Conservation (phyloP, 257 asterid genomes). For the Mitragyna speciosa region DNA sequence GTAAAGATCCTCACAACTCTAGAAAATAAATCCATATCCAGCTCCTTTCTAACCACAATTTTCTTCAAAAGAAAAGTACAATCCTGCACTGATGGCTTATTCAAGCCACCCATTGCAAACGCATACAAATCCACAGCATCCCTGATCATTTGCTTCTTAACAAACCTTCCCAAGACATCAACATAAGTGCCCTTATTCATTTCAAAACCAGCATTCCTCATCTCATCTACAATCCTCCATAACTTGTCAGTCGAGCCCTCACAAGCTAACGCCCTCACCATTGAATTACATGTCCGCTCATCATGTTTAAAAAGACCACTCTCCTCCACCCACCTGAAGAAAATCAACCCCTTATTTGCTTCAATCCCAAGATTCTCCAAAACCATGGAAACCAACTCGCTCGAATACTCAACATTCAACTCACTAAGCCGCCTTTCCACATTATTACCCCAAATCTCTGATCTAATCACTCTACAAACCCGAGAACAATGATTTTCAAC, state of each 20-base stretch:
- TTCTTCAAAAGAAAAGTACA: slow-evolving; percentile 75
- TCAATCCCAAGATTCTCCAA: slow-evolving; percentile 51
- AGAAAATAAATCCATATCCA: slow-evolving; percentile 59
- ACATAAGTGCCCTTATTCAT: slow-evolving; percentile 57
- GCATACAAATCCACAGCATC: slow-evolving; percentile 82
- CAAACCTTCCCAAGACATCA: slow-evolving; percentile 40
- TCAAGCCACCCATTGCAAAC: slow-evolving; percentile 60
- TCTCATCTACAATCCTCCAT: slow-evolving; percentile 73
- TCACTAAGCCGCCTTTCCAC: slow-evolving; percentile 58
- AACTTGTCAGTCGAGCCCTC: slow-evolving; percentile 55
- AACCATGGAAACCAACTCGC: slow-evolving; percentile 54
- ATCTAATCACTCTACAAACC: slow-evolving; percentile 47
- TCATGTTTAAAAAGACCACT: slow-evolving; percentile 56
- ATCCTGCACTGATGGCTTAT: slow-evolving; percentile 61
- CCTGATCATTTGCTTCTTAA: slow-evolving; percentile 51
- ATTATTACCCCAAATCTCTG: slow-evolving; percentile 69
- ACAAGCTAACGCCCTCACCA: slow-evolving; percentile 54
- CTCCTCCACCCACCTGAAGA: slow-evolving; percentile 91
- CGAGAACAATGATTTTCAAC: slow-evolving; percentile 31
- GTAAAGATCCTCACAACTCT: slow-evolving; percentile 56
- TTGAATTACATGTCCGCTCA: slow-evolving; percentile 48
- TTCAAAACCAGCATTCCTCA: slow-evolving; percentile 61
- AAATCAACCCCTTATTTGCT: slow-evolving; percentile 59
- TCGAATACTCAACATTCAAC: slow-evolving; percentile 49
- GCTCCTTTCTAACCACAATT: slow-evolving; percentile 61